Evolutionary conservation across 768 basidiomycete species (phyloP).

Genomic region (Amanita molliuscula): DNA sequence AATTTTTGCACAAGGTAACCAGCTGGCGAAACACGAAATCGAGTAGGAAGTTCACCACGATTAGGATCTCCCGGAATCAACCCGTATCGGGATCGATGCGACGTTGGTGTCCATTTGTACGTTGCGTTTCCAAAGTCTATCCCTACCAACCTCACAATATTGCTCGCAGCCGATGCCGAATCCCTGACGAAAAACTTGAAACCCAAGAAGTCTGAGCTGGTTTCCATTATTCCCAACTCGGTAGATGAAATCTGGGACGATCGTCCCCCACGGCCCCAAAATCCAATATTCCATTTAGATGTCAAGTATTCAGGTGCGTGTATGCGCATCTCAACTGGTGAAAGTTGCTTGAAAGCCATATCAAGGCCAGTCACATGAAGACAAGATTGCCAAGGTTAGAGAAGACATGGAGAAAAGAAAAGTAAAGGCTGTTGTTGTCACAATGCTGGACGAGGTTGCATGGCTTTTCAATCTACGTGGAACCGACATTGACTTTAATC

Average conservation of each 20-base stretch:
- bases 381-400: constrained; percentile 62
- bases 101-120: constrained; percentile 59
- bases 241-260: constrained; percentile 76
- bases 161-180: constrained; percentile 49
- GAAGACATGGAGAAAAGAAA: constrained; percentile 55
- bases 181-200: constrained; percentile 46
- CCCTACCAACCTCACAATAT: neutral
- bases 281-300: constrained; percentile 57
- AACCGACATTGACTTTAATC: constrained; percentile 83
- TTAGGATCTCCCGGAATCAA: constrained; percentile 51
- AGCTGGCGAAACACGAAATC: neutral
- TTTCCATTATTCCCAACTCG: constrained; percentile 60
- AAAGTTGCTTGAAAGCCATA: neutral
- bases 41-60: neutral
- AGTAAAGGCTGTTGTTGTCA: constrained; percentile 66
- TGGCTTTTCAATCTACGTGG: constrained; percentile 94
- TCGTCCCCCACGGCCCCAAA: constrained; percentile 59
- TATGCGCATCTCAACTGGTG: constrained; percentile 1
- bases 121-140: constrained; percentile 7
- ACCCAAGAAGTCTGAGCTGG: constrained; percentile 45
- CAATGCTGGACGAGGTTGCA: constrained; percentile 89
- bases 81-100: constrained; percentile 77
- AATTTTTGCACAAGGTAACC: constrained; percentile 66
- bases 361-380: constrained; percentile 45
- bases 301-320: constrained; percentile 60